phyloP scores from a whole-genome alignment of 257 asterid genomes.

The Fraxinus anomala region DNA sequence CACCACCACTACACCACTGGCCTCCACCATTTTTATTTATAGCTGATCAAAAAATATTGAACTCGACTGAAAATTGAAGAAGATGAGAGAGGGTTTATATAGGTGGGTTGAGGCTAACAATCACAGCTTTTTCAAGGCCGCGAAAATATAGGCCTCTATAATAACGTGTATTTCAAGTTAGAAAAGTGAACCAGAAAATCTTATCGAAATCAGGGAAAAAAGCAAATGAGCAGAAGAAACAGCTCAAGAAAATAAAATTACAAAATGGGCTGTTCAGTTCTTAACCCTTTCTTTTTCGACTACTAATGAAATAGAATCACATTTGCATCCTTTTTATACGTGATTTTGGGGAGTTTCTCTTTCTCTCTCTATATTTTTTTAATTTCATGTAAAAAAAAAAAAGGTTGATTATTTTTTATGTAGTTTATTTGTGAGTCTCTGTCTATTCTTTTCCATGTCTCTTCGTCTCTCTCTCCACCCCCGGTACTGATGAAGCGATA shows the following conservation, averaged over 20 bases:
- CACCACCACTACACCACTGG: slow-evolving; percentile 46
- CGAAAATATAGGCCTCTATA: slow-evolving; percentile 17
- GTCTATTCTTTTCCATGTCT: slow-evolving; percentile 38
- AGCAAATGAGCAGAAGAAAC: slow-evolving; percentile 8
- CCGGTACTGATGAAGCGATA: slow-evolving; percentile 14
- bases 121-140: slow-evolving; percentile 28
- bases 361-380: slow-evolving; percentile 9
- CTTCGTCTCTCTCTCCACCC: slow-evolving; percentile 29
- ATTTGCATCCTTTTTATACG: slow-evolving; percentile 45
- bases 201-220: slow-evolving; percentile 26
- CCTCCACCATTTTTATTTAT: slow-evolving; percentile 34
- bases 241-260: slow-evolving; percentile 10
- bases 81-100: slow-evolving; percentile 25
- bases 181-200: slow-evolving; percentile 28
- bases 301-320: slow-evolving; percentile 10
- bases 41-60: no score
- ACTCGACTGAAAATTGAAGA: background rate
- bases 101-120: slow-evolving; percentile 12
- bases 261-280: slow-evolving; percentile 8
- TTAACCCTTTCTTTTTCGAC: background rate
- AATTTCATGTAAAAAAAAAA: background rate
- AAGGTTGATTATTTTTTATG: background rate
- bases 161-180: slow-evolving; percentile 47
- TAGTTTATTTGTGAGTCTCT: slow-evolving; percentile 27
- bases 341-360: slow-evolving; percentile 26